These are phyloP conservation scores for Colletotrichum trifolii DNA, from an alignment of 2,329 filamentous ascomycete species.

Conservation along the genomic window DNA sequence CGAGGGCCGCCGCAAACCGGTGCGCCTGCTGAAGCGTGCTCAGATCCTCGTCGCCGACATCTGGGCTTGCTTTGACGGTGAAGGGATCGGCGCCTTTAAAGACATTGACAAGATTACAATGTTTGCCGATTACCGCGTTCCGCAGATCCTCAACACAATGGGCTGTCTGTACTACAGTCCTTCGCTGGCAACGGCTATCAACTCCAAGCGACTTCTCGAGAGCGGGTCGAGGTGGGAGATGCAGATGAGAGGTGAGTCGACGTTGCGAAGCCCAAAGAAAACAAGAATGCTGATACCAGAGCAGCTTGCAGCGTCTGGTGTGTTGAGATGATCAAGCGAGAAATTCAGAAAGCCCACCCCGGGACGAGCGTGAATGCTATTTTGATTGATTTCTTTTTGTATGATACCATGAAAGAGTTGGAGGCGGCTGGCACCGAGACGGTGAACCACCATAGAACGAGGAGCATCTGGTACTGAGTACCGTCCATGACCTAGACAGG, in stretches of 20 bases:
- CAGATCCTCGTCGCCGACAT: constrained; percentile 96
- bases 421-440: constrained; percentile 71
- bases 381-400: constrained; percentile 96
- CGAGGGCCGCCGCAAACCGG: constrained; percentile 73
- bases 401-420: constrained; percentile 90
- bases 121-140: constrained; percentile 98
- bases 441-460: constrained; percentile 87
- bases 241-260: constrained; percentile 78
- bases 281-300: background rate
- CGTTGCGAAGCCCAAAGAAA: background rate
- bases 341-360: constrained; percentile 81
- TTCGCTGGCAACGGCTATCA: constrained; percentile 77
- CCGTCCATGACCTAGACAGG: background rate
- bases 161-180: constrained; percentile 89
- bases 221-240: constrained; percentile 84
- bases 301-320: constrained; percentile 94
- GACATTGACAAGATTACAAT: constrained; percentile 98
- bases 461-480: constrained; percentile 90
- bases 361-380: constrained; percentile 84
- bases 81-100: constrained; percentile 80
- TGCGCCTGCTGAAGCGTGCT: constrained; percentile 91
- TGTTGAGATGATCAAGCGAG: constrained; percentile 85
- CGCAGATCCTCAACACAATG: constrained; percentile 88
- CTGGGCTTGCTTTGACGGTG: constrained; percentile 94
- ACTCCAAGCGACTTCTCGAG: constrained; percentile 71